Evolutionary conservation across 768 basidiomycete genomes (phyloP), one percentile per base, ranked within the genome.

Genomic region (Kwoniella newhampshirensis): DNA sequence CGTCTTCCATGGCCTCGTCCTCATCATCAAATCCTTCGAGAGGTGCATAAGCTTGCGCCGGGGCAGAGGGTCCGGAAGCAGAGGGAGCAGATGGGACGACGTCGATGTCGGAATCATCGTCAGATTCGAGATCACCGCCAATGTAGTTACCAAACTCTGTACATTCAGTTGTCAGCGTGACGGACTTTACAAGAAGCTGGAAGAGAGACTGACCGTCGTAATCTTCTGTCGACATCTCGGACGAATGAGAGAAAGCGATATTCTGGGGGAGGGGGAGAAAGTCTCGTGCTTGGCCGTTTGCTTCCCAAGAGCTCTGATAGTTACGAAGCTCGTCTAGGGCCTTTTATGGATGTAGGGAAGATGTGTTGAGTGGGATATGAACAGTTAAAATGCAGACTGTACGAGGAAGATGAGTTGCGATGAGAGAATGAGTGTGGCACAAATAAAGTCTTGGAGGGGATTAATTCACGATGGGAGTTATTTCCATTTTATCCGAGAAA

Each of bases 61-160:
- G 67, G 2, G 67, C 57, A 35, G 51, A 53, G 2, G 62, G 57
- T 25, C 76, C 53, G 77, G 78, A 18, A 74, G 77, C 60, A n/a
- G 59, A 54, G 5, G 55, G 43, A 15, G 66, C 60, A 21, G 63
- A 56, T 5, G 63, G 64, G 18, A 54, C 55, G 83, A 66, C 53
- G 21, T 86, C 63, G 73, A 83, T 84, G 48, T 88, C 87, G 40
- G 63, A 67, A 8, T 62, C 77, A n/a, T 75, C 73, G 70, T 94
- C 92, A 30, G 91, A 94, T 68, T 89, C 91, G 45, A 94, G 80
- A 80, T 94, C 93, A 23, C 85, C 91, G 59, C 92, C 93, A 74
- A 97, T 93, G 78, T 97, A 96, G 82, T 96, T 97, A 65, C 92
- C 93, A 73, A 94, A 94, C 79, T 97, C 75, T 75, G 49, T 15